These are phyloP conservation scores for Pseudotsuga menziesii DNA, from an alignment of 75 land plant species.

Conservation along the genomic window DNA sequence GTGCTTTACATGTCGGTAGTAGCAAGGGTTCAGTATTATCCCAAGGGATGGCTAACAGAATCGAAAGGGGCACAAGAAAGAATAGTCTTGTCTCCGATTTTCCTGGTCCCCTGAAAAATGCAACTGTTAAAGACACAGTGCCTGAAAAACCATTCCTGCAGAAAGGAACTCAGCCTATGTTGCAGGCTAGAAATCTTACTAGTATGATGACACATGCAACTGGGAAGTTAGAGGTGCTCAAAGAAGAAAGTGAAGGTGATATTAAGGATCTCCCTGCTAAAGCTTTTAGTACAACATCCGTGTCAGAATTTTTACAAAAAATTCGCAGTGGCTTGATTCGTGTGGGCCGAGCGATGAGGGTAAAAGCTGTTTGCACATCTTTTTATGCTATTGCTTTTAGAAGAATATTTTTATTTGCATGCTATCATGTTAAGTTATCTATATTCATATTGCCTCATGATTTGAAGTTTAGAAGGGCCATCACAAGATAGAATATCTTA, in stretches of 20 bases:
- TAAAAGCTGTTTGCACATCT: background rate
- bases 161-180: background rate
- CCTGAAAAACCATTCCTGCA: background rate
- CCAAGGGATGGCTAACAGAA: background rate
- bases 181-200: conserved; percentile 2
- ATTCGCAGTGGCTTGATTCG: conserved; percentile 8
- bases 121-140: background rate
- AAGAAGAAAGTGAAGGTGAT: conserved; percentile 48
- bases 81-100: background rate
- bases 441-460: background rate
- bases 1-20: background rate
- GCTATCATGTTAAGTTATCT: background rate
- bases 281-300: conserved; percentile 19
- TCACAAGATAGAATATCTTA: background rate
- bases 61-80: background rate
- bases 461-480: background rate
- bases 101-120: conserved; percentile 1
- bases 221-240: conserved; percentile 22
- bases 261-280: conserved; percentile 16
- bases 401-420: background rate
- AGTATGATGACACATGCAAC: conserved; percentile 5
- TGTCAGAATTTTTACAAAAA: conserved; percentile 21
- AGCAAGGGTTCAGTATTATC: background rate
- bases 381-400: background rate
- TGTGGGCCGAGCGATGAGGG: conserved; percentile 8